These are phyloP conservation scores for Mycosphaerella arachidis DNA, from an alignment of 2,329 filamentous ascomycete genomes.

Conservation along the genomic window DNA sequence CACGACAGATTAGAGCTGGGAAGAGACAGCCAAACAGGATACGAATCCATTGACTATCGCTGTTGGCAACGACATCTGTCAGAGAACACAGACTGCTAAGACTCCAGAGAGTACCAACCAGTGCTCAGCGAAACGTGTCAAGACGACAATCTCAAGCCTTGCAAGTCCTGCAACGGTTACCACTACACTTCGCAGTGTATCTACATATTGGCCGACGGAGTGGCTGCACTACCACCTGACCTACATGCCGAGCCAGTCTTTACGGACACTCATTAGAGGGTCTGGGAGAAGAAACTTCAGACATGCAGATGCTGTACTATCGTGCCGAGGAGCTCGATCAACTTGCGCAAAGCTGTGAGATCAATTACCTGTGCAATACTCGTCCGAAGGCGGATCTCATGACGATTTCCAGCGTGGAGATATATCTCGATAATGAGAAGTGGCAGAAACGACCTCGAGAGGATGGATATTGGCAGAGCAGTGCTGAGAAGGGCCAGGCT, in stretches of 20 bases:
- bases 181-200: slow-evolving; percentile 3
- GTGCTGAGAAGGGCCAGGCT: too few species aligned
- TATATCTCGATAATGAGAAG: slow-evolving; percentile 1
- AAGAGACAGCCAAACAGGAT: too few species aligned
- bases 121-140: neutral
- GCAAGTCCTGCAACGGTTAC: neutral
- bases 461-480: too few species aligned
- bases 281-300: neutral
- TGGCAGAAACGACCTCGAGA: neutral
- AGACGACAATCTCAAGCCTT: neutral
- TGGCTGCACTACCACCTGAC: slow-evolving; percentile 4
- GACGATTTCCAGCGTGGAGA: neutral
- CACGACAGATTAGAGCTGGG: too few species aligned
- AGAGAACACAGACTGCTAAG: neutral
- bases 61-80: neutral
- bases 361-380: slow-evolving; percentile 1
- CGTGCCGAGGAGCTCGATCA: slow-evolving; percentile 3
- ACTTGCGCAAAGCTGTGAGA: neutral
- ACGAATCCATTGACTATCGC: too few species aligned
- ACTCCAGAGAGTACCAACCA: neutral
- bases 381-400: slow-evolving; percentile 6
- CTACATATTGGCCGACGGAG: slow-evolving; percentile 1
- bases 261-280: neutral
- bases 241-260: slow-evolving; percentile 4
- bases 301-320: slow-evolving; percentile 1